Base-by-base conservation (phyloP, 2,329 filamentous ascomycete genomes). In the Ophiostoma piceae region DNA sequence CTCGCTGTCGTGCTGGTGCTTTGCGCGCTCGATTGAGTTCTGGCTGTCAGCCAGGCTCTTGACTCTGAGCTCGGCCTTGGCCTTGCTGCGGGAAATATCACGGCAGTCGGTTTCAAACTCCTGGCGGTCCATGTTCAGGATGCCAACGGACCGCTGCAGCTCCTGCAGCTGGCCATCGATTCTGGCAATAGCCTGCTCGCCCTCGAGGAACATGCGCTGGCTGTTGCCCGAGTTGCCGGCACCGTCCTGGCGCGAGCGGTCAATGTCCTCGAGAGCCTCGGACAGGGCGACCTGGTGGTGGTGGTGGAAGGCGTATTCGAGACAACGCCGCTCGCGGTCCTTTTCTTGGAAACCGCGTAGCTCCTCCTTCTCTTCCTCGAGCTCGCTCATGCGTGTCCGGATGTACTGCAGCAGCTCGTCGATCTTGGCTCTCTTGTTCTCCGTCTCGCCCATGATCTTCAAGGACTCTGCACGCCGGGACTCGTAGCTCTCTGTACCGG, bases 311-410 rank as follows among this genome's bases (percentile, higher is more conserved):
- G 94, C 95, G 77, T 98, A 98, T 79, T 98, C 92, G 65, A 99
- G 84, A 77, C 94, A 97, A 73, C 94, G 86, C 71, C 93, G 88
- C 79, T 99, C 94, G 71, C 91, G 89, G 75, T 99, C 95, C 78
- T 96, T 97, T 72, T 97, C 93, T 79, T 98, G 95, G 77, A 94
- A 99, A 8, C 90, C 93, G 65, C 93, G 88, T 54, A 99, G 84
- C 79, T 99, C 96, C 76, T 97, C 93, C 79, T 98, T 98, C 79
- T 99, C 95, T 77, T 97, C 94, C 79, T 99, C 95, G 0, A 99
- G 84, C 79, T 99, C 95, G 54, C 83, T 85, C 69, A 99, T 83
- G 68, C 95, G 89, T 76, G 96, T 92, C 76, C 95, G 93, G 79
- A 99, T 97, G 76, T 95, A 96, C 68, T 90, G 88, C 14, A 99